phyloP scores from a whole-genome alignment of 306 rosid species.

The Luffa aegyptiaca region DNA sequence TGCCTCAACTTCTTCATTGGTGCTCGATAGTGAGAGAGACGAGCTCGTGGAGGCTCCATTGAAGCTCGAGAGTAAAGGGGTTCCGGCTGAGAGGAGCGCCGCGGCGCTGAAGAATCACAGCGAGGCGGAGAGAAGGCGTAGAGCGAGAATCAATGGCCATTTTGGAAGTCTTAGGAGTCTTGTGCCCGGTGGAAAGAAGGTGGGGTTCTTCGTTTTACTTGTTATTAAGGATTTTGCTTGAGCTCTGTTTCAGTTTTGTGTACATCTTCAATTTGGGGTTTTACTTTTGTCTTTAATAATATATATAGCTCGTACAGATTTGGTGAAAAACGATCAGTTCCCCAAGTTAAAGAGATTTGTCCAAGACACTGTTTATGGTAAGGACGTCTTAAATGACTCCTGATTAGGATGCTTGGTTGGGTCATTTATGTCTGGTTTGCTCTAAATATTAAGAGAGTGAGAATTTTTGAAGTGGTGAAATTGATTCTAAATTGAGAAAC shows the following conservation, averaged over 20 bases:
- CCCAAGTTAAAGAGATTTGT: background rate
- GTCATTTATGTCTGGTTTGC: background rate
- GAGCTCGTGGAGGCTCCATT: slow-evolving; percentile 53
- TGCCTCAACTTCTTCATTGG: slow-evolving; percentile 42
- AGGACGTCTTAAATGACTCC: background rate
- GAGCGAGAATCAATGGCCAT: slow-evolving; percentile 59
- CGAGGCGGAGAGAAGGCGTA: slow-evolving; percentile 63
- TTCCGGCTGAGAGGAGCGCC: slow-evolving; percentile 38
- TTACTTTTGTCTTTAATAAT: background rate
- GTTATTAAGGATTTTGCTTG: background rate
- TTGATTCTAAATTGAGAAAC: background rate
- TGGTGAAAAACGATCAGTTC: background rate
- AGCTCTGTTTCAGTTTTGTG: background rate
- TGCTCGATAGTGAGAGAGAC: slow-evolving; percentile 45
- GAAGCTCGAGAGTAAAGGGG: slow-evolving; percentile 30
- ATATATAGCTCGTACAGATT: background rate
- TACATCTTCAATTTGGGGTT: background rate
- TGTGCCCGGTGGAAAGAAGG: slow-evolving; percentile 61
- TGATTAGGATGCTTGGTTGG: background rate
- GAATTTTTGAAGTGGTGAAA: background rate
- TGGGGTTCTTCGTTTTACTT: background rate
- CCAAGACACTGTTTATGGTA: background rate
- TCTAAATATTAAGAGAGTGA: background rate
- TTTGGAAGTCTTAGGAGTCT: slow-evolving; percentile 50
- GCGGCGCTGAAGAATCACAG: slow-evolving; percentile 61